Base-by-base conservation (phyloP, 768 basidiomycete species). In the Naganishia vishniacii region DNA sequence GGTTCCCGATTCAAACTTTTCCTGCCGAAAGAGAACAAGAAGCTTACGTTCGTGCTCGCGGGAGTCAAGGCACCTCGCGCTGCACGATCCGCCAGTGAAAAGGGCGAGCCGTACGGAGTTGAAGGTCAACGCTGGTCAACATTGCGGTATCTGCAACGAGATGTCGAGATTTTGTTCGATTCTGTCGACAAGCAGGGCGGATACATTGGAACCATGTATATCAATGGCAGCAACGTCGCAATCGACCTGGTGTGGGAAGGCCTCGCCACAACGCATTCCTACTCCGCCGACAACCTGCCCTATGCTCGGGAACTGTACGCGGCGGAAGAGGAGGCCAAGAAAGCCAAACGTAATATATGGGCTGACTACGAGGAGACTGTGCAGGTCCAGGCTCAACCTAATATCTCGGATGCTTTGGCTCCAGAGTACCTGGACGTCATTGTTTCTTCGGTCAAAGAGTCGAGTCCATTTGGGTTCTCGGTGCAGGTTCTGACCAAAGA, bases 1-100 rank as follows among this genome's bases (percentile, higher is more conserved):
- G 94, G 93, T 28, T 95, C 93, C 12, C 85, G 94, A 59, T 98
- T 93, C 85, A 99, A 92, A 91, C 82, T 99, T 25, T 83, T 85
- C 72, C 81, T 92, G 37, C 89, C 89, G 0, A 91, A 88, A 75
- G 92, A 95, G 71, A 94, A 94, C 76, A 89, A 92, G 75, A 88
- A 87, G 42, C 78, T 97, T 64, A 99, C 95, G 0, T 80, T 99
- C 59, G 95, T 98, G 0, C 84, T 98, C 26, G 85, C 86, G 62
- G 91, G 91, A 58, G 91, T 98, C 69, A 88, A 91, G 61, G 85
- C 92, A 1, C 93, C 93, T 45, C 86, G 92, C 40, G 84, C 89
- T 1, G 88, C 90, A 23, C 84, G 95, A 48, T 80, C 75, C 62
- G 69, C 88, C 79, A 73, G 56, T 81, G 95, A 98, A 68, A 91